Base-by-base conservation (phyloP, 2,329 filamentous ascomycete species). In the Chaetothyriales sp. region DNA sequence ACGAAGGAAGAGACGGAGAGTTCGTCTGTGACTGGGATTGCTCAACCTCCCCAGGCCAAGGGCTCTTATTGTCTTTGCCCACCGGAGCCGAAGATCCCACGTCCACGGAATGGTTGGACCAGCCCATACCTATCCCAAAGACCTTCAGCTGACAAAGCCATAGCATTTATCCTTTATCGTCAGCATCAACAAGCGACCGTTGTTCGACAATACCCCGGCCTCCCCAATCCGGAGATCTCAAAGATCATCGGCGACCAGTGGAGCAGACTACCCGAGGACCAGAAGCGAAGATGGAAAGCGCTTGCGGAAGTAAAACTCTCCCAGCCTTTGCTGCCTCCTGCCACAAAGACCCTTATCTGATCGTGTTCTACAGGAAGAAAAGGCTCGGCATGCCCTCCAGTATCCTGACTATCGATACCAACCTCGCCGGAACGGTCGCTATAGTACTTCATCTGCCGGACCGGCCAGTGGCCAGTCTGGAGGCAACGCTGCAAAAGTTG, bases 91-190 rank as follows among this genome's bases (percentile, higher is more conserved):
- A 84, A 84, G 65, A 83, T 84, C 54, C 81, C 81, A 52, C 71
- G 81, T 60, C 81, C 81, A 58, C 75, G 81, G 66, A 85, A 85
- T 71, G 79, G 81, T 83, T 68, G 68, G 79, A 72, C 46, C 43
- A 49, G 58, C 9, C 12, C 55, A 47, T 59, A n/a, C 51, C 52
- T 43, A 8, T 19, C 43, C 28, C 36, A 12, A 12, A 42, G 47
- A 8, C 36, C 20, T n/a, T 10, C 18, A 18, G 49, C 48, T 56
- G 25, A 55, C 47, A 20, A 44, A 43, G 15, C n/a, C 64, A 65
- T 66, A 98, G 92, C 90, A 48, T 98, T 98, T 71, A 98, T 98
- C 59, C 75, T 98, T 60, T 98, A 95, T 71, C 87, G 92, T 42
- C 89, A 96, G 65, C 84, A 93, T 66, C 83, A 92, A 62, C 90